These are phyloP conservation scores for Neckera pumila DNA, from an alignment of 225 moss, liverwort and hornwort genomes.

Conservation along the genomic window DNA sequence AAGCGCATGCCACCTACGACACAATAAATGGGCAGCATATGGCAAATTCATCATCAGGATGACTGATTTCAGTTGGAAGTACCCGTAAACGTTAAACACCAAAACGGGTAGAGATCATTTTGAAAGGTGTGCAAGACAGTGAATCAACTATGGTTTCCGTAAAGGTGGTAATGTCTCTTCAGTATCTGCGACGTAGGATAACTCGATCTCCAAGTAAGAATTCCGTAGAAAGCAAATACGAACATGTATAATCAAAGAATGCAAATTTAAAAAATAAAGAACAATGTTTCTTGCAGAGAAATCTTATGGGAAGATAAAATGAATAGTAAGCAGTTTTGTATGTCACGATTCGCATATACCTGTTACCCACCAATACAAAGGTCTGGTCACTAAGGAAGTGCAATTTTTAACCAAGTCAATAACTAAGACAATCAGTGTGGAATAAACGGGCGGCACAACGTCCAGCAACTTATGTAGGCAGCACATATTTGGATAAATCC, in stretches of 20 bases:
- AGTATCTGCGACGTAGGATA: not conserved
- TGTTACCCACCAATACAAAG: slow-evolving; percentile 8
- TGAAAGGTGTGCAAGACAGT: not conserved
- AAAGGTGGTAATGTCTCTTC: not conserved
- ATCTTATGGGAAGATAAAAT: slow-evolving; percentile 87
- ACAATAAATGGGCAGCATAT: not conserved
- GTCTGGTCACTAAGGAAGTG: not conserved
- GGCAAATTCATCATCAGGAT: not conserved
- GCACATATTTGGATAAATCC: slow-evolving; percentile 54
- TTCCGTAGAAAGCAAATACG: not conserved
- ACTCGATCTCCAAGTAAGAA: not conserved
- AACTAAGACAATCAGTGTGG: not conserved
- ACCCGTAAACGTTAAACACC: not conserved
- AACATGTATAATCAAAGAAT: not conserved
- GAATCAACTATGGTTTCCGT: not conserved
- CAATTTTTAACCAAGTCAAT: not conserved
- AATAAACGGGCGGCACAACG: not conserved
- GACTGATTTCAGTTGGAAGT: not conserved
- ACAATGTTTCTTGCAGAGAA: not conserved
- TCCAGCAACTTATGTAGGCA: slow-evolving; percentile 30
- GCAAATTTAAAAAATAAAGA: not conserved
- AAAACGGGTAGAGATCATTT: not conserved
- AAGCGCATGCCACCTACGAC: slow-evolving; percentile 83
- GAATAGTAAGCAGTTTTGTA: slow-evolving; percentile 98
- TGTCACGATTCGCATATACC: slow-evolving; percentile 81